Percentiles rank a stretch among this genome's conserved stretches.
Evolutionary conservation across 495 filamentous ascomycete genomes (phyloP).

Genomic region (Penicillium odoratum): DNA sequence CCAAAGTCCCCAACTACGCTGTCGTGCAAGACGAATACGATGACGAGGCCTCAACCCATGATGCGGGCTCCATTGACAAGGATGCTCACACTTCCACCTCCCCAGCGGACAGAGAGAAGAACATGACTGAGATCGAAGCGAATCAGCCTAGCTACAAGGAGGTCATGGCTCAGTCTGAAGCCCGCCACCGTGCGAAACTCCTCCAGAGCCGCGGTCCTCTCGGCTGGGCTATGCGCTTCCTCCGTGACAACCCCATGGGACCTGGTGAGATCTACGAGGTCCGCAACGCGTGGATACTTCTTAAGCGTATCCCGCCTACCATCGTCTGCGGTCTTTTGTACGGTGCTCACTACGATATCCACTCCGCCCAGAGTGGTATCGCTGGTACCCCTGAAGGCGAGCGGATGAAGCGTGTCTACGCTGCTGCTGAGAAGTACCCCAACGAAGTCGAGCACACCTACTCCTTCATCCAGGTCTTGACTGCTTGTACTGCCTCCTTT

Average conservation of each 20-base stretch:
- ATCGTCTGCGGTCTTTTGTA: constrained; percentile 58
- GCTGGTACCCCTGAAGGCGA: constrained; percentile 64
- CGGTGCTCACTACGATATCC: constrained; percentile 72
- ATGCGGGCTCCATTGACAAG: constrained; percentile 29
- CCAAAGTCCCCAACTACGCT: constrained; percentile 55
- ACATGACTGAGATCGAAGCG: constrained; percentile 39
- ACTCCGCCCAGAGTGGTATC: constrained; percentile 63
- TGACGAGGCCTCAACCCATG: constrained; percentile 25
- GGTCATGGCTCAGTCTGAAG: constrained; percentile 50
- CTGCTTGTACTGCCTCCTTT: constrained; percentile 73
- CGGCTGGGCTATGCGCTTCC: constrained; percentile 71
- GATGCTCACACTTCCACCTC: constrained; percentile 28
- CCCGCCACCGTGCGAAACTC: constrained; percentile 54
- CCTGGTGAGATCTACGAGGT: constrained; percentile 65
- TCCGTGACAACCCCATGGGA: constrained; percentile 67
- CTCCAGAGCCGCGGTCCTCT: constrained; percentile 58
- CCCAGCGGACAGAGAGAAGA: constrained; percentile 45
- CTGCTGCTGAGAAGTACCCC: constrained; percentile 62
- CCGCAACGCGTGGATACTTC: constrained; percentile 58
- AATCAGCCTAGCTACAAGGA: constrained; percentile 54
- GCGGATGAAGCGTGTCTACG: constrained; percentile 62
- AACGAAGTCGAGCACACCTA: constrained; percentile 76
- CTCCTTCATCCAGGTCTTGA: constrained; percentile 73
- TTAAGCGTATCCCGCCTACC: constrained; percentile 61
- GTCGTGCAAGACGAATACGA: constrained; percentile 48